Conservation (phyloP, 208 protist species). For the Leishmania tropica region DNA sequence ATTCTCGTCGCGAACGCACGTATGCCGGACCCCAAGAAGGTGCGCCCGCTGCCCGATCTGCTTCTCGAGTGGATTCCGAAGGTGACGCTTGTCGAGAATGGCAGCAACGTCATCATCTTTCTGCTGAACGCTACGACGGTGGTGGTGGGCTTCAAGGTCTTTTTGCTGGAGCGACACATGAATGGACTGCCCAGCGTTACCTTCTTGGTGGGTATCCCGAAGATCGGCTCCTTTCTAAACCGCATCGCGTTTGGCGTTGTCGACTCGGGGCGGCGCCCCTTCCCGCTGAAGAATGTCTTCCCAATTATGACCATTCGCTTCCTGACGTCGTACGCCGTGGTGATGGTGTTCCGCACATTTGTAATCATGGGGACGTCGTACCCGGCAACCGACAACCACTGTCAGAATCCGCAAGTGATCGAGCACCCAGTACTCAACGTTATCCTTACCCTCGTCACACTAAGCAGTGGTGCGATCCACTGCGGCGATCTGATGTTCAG, state of each 20-base stretch:
- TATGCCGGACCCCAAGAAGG: slow-evolving; percentile 74
- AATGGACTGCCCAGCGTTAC: slow-evolving; percentile 26
- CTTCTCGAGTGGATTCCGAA: slow-evolving; percentile 70
- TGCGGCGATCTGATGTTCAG: slow-evolving; percentile 92
- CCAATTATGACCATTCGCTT: slow-evolving; percentile 76
- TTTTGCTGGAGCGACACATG: slow-evolving; percentile 54
- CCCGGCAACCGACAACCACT: slow-evolving; percentile 84
- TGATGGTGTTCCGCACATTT: slow-evolving; percentile 72
- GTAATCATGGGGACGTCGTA: slow-evolving; percentile 82
- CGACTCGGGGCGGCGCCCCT: slow-evolving; percentile 49
- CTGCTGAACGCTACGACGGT: slow-evolving; percentile 50
- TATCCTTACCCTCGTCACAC: slow-evolving; percentile 79
- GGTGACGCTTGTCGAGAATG: slow-evolving; percentile 37
- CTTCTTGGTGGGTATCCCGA: slow-evolving; percentile 16
- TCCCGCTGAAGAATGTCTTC: slow-evolving; percentile 32
- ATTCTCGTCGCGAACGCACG: slow-evolving; percentile 72
- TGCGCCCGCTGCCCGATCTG: slow-evolving; percentile 73
- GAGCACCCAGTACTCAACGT: slow-evolving; percentile 71
- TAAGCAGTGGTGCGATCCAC: slow-evolving; percentile 79
- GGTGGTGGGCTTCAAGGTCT: slow-evolving; percentile 61
- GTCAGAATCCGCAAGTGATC: slow-evolving; percentile 70
- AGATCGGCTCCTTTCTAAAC: slow-evolving; percentile 33
- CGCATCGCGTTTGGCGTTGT: slow-evolving; percentile 51
- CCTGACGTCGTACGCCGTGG: slow-evolving; percentile 56
- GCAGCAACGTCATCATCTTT: slow-evolving; percentile 65